Conservation (phyloP, 768 basidiomycete genomes). For the Hirschioporus abietinus region DNA sequence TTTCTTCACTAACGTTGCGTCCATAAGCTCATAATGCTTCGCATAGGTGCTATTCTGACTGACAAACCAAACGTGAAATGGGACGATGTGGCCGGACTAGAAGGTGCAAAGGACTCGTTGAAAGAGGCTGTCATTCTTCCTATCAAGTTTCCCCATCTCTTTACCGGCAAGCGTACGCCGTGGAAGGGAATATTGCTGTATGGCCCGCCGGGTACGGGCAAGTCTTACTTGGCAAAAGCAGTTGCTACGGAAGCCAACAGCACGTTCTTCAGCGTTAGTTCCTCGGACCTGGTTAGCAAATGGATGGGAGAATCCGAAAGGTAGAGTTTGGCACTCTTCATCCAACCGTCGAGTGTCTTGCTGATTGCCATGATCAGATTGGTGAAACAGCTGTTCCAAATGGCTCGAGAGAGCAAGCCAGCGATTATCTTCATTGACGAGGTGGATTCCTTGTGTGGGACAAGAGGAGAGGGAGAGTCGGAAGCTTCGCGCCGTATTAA, state of each 20-base stretch:
- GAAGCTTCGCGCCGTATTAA: constrained; percentile 97
- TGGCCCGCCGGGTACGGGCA: constrained; percentile 97
- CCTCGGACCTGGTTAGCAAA: constrained; percentile 93
- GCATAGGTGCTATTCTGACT: constrained; percentile 65
- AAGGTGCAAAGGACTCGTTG: constrained; percentile 89
- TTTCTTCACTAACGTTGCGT: neutral
- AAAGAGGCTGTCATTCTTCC: constrained; percentile 99
- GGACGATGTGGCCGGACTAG: constrained; percentile 98
- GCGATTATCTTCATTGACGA: constrained; percentile 99
- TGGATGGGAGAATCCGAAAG: constrained; percentile 99
- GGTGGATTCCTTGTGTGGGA: constrained; percentile 93
- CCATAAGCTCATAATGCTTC: constrained; percentile 10
- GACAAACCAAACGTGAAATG: constrained; percentile 96
- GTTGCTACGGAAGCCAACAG: constrained; percentile 99
- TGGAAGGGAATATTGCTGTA: constrained; percentile 96
- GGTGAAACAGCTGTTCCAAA: constrained; percentile 92
- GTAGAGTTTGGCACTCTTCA: constrained; percentile 36
- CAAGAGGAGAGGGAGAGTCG: constrained; percentile 93
- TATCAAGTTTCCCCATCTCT: constrained; percentile 98
- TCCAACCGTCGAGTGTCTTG: constrained; percentile 4
- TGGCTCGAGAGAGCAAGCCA: constrained; percentile 94
- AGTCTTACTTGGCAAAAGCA: constrained; percentile 94
- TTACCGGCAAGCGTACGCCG: constrained; percentile 96
- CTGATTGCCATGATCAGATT: constrained; percentile 42
- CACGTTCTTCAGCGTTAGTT: constrained; percentile 96